These are phyloP conservation scores for Phyllostachys edulis DNA, from an alignment of 176 grass and related monocot species.

Conservation along the genomic window DNA sequence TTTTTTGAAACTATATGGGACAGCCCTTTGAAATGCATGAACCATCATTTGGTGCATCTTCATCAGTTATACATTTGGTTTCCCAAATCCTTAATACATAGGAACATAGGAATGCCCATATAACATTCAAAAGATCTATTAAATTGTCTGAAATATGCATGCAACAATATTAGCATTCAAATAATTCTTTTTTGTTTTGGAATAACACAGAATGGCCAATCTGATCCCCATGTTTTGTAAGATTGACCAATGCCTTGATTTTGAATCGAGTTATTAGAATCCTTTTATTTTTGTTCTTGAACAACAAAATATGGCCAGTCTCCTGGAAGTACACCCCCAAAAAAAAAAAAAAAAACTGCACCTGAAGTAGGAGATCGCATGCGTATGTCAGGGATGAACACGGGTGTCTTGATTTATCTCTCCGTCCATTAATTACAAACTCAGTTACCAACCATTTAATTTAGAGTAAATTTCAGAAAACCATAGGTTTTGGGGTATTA, in stretches of 20 bases:
- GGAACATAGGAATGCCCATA: background rate
- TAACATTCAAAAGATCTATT: background rate
- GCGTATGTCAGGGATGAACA: background rate
- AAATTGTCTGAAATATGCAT: background rate
- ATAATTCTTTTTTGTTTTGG: background rate
- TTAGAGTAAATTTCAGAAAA: too few species aligned
- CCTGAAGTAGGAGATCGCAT: background rate
- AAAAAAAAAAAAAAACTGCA: background rate
- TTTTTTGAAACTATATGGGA: background rate
- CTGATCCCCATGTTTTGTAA: background rate
- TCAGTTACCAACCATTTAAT: background rate
- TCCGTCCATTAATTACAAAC: background rate
- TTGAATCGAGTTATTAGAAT: background rate
- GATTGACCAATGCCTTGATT: background rate
- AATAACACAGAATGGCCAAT: background rate
- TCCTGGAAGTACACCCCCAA: too few species aligned
- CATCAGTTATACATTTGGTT: background rate
- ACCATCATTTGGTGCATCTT: background rate
- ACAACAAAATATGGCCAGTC: background rate
- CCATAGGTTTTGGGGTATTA: too few species aligned
- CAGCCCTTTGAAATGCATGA: background rate
- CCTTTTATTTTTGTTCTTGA: background rate
- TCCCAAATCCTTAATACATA: background rate
- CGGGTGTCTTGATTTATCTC: background rate
- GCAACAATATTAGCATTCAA: background rate